phyloP scores from a whole-genome alignment of 148 eudicot genomes.

The Salicornia ramosissima region DNA sequence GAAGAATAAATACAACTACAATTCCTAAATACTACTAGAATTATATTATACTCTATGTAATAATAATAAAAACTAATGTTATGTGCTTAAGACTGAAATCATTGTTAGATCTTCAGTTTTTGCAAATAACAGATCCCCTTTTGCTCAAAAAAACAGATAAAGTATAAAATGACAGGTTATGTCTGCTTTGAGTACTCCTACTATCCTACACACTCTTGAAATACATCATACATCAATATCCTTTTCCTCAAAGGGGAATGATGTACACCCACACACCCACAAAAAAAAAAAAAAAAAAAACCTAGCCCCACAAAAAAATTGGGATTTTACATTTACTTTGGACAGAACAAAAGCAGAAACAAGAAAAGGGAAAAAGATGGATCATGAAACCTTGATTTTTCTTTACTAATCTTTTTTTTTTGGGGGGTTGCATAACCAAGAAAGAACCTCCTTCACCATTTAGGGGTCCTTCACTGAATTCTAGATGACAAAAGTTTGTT shows the following conservation, averaged over 20 bases:
- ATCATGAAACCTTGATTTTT: conserved; percentile 20
- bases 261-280: too few relatives aligned
- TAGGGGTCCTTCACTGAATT: conserved; percentile 20
- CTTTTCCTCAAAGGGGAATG: conserved; percentile 25
- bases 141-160: conserved; percentile 20
- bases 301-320: conserved; percentile 24
- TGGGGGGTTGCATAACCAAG: too few relatives aligned
- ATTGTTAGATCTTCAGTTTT: conserved; percentile 27
- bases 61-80: conserved; percentile 9
- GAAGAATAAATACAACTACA: conserved; percentile 22
- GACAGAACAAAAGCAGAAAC: conserved; percentile 16
- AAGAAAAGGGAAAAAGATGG: conserved; percentile 11
- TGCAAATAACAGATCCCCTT: conserved; percentile 22
- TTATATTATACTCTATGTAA: conserved; percentile 17
- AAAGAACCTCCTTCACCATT: conserved; percentile 25
- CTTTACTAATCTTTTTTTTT: conserved; percentile 20
- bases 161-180: conserved; percentile 32
- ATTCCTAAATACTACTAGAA: conserved; percentile 20
- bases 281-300: neutral
- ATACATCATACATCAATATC: conserved; percentile 36
- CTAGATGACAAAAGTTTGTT: conserved; percentile 20
- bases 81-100: conserved; percentile 21
- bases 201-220: conserved; percentile 32
- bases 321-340: conserved; percentile 23
- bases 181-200: conserved; percentile 20